Conservation (phyloP, 2,329 filamentous ascomycete genomes). For the Diaporthe sp. region DNA sequence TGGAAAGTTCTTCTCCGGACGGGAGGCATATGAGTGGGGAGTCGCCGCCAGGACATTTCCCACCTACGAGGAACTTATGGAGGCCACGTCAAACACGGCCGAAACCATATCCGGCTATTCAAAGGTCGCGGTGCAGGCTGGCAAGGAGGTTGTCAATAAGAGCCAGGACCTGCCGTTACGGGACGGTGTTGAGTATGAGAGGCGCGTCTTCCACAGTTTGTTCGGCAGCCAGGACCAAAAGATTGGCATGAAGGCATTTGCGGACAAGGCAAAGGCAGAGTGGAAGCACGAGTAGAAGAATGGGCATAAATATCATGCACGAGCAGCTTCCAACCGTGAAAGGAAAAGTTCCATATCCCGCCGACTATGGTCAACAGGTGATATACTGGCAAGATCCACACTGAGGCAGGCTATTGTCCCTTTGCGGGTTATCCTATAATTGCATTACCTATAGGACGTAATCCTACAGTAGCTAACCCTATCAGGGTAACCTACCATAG, state of each 20-base stretch:
- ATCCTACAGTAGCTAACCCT: background rate
- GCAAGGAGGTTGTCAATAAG: constrained; percentile 99
- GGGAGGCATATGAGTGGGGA: constrained; percentile 90
- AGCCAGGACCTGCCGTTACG: constrained; percentile 90
- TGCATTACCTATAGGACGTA: background rate
- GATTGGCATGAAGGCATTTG: constrained; percentile 96
- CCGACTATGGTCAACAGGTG: no score
- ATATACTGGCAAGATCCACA: background rate
- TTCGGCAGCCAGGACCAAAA: constrained; percentile 98
- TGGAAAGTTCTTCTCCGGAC: constrained; percentile 85
- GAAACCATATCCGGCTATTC: constrained; percentile 91
- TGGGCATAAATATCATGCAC: background rate
- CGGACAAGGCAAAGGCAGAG: constrained; percentile 92
- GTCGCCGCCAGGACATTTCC: constrained; percentile 87
- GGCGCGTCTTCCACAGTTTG: constrained; percentile 90
- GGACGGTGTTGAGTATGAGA: constrained; percentile 95
- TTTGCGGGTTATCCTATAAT: background rate
- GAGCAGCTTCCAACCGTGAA: background rate
- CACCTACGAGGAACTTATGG: constrained; percentile 84
- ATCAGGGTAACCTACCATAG: background rate
- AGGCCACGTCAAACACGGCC: constrained; percentile 84
- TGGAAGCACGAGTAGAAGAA: constrained; percentile 81
- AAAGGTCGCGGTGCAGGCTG: constrained; percentile 87
- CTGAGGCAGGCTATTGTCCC: background rate
- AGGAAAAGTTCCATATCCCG: background rate